Percentiles rank a stretch among this genome's conserved stretches.
These are phyloP conservation scores for Ilyonectria sp. DNA, from an alignment of 2,329 filamentous ascomycete genomes.

Conservation along the genomic window DNA sequence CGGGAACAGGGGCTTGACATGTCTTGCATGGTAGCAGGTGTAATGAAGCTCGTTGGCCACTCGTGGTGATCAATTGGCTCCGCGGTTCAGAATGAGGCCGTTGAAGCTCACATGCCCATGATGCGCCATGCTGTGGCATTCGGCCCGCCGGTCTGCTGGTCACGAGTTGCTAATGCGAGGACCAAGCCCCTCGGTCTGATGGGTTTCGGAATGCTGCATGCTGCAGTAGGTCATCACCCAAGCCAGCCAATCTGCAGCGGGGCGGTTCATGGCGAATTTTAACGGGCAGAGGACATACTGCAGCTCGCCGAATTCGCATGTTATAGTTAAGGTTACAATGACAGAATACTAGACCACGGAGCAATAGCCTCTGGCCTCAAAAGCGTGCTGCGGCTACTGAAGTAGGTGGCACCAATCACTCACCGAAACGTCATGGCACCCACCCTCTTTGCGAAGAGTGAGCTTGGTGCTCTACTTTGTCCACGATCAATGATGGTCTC, in stretches of 20 bases:
- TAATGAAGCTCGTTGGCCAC: not conserved
- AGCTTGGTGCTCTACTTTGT: not conserved
- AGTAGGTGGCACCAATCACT: slow-evolving; percentile 21
- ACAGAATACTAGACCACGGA: not conserved
- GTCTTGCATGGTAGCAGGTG: no score
- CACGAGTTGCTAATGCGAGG: not conserved
- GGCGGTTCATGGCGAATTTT: slow-evolving; percentile 1
- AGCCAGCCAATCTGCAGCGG: slow-evolving; percentile 10
- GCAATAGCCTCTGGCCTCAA: slow-evolving; percentile 23
- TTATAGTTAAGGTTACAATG: slow-evolving; percentile 4
- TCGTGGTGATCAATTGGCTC: not conserved
- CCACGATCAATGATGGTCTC: not conserved
- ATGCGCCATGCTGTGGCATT: not conserved
- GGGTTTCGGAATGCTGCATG: slow-evolving; percentile 1
- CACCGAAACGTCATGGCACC: not conserved
- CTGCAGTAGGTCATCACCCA: slow-evolving; percentile 1
- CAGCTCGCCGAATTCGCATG: not conserved
- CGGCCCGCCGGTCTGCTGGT: not conserved
- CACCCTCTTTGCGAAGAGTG: not conserved
- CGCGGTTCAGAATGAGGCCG: not conserved
- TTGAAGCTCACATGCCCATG: not conserved
- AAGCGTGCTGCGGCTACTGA: not conserved
- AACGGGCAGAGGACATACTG: slow-evolving; percentile 7
- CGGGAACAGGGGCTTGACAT: no score
- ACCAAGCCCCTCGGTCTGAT: not conserved